Conservation (phyloP, 179 eudicot genomes). For the Spergularia azorica region DNA sequence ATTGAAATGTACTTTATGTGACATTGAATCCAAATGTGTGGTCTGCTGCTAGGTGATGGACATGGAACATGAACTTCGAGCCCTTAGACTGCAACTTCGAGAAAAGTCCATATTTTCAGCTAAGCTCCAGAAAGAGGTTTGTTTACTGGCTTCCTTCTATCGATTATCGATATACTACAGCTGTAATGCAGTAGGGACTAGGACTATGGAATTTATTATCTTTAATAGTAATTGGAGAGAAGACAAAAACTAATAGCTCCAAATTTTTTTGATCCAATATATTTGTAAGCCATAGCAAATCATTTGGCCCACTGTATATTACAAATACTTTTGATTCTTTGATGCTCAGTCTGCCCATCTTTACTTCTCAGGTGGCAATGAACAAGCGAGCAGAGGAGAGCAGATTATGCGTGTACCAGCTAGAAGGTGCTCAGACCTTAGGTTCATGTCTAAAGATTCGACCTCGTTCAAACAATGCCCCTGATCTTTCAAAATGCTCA, state of each 20-base stretch:
- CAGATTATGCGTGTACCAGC: constrained; percentile 55
- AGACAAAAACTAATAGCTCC: neutral
- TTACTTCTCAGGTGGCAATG: constrained; percentile 64
- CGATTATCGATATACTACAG: neutral
- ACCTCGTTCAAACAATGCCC: constrained; percentile 61
- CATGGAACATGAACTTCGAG: constrained; percentile 87
- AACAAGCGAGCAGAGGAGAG: constrained; percentile 79
- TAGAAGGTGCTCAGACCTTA: constrained; percentile 70
- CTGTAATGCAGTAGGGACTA: neutral
- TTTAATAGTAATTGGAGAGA: neutral
- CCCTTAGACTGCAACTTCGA: constrained; percentile 66
- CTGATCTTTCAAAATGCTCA: constrained; percentile 74
- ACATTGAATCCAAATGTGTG: neutral
- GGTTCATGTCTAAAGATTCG: constrained; percentile 73
- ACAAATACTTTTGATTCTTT: neutral
- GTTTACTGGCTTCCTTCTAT: neutral
- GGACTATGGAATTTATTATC: neutral
- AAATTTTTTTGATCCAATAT: neutral
- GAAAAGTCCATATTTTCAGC: constrained; percentile 70
- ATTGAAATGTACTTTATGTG: neutral
- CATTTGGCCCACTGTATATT: neutral
- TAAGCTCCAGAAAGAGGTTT: constrained; percentile 78
- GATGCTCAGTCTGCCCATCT: neutral
- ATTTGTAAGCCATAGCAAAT: neutral
- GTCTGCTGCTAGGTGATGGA: constrained; percentile 58